Percentiles rank a stretch among this genome's conserved stretches.
phyloP scores from a whole-genome alignment of 768 basidiomycete genomes.

The Pisolithus microcarpus region DNA sequence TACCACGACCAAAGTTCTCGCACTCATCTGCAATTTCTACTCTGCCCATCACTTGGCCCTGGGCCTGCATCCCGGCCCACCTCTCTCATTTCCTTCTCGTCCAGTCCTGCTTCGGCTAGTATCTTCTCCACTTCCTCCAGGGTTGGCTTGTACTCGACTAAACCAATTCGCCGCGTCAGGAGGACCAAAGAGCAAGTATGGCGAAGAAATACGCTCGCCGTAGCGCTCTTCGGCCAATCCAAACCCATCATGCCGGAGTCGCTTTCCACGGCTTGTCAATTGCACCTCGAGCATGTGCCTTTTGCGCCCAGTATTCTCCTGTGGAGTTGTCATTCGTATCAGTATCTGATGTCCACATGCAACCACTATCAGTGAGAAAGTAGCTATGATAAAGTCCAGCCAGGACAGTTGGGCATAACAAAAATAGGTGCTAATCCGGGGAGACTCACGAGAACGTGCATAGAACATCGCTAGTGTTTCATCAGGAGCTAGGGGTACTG shows the following conservation, averaged over 20 bases:
- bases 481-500: constrained; percentile 75
- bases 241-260: constrained; percentile 73
- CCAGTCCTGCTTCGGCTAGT: constrained; percentile 73
- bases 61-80: constrained; percentile 40
- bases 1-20: background rate
- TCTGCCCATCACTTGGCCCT: constrained; percentile 37
- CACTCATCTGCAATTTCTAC: constrained; percentile 41
- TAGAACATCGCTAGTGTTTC: constrained; percentile 83
- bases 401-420: background rate
- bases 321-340: background rate
- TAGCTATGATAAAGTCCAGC: too few relatives aligned
- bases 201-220: constrained; percentile 36
- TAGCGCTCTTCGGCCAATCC: constrained; percentile 66
- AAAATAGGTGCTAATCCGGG: background rate
- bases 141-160: constrained; percentile 74
- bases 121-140: constrained; percentile 79
- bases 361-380: too few relatives aligned
- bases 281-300: constrained; percentile 39
- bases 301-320: constrained; percentile 79
- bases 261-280: constrained; percentile 70
- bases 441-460: constrained; percentile 60
- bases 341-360: background rate
- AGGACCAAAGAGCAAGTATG: background rate
- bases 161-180: background rate
- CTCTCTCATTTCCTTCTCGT: constrained; percentile 69